These are phyloP conservation scores for Rhodocollybia butyracea DNA, from an alignment of 768 basidiomycete species.

Conservation along the genomic window DNA sequence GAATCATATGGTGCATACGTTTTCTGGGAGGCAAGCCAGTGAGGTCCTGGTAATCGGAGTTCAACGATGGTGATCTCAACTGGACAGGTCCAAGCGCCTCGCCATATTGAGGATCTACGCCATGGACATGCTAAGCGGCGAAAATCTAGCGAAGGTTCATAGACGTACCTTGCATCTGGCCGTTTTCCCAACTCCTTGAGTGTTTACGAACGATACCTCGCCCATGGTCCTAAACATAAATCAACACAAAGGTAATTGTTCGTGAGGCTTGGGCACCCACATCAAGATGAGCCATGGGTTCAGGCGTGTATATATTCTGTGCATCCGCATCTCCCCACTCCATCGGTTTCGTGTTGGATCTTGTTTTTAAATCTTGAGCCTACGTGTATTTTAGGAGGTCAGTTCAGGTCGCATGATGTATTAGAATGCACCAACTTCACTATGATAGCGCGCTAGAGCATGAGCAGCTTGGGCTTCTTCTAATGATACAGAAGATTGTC, in stretches of 20 bases:
- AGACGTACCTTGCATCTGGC: slow-evolving; percentile 38
- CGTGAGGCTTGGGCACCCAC: slow-evolving; percentile 22
- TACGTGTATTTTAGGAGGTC: too few species aligned
- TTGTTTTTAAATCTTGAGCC: slow-evolving; percentile 36
- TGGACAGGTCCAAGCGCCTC: slow-evolving; percentile 33
- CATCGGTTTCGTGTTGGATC: slow-evolving; percentile 38
- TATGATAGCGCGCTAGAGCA: slow-evolving; percentile 33
- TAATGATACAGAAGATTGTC: slow-evolving; percentile 50
- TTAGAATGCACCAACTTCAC: slow-evolving; percentile 30
- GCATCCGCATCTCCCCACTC: slow-evolving; percentile 46
- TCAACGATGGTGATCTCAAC: slow-evolving; percentile 9
- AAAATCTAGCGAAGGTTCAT: neutral
- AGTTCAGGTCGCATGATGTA: neutral
- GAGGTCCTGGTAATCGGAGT: slow-evolving; percentile 40
- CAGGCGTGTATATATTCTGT: slow-evolving; percentile 40
- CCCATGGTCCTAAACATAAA: neutral
- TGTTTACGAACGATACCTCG: slow-evolving; percentile 46
- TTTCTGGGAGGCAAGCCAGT: slow-evolving; percentile 57
- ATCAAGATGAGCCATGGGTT: slow-evolving; percentile 41
- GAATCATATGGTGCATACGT: slow-evolving; percentile 64
- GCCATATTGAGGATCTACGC: slow-evolving; percentile 38
- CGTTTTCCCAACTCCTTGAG: slow-evolving; percentile 60
- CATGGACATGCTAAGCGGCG: too few species aligned
- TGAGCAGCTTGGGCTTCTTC: slow-evolving; percentile 44
- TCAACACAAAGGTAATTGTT: neutral